Evolutionary conservation across 352 stramenopile species (phyloP), one percentile per base, ranked within the genome.

Genomic region (Phytophthora colocasiae): DNA sequence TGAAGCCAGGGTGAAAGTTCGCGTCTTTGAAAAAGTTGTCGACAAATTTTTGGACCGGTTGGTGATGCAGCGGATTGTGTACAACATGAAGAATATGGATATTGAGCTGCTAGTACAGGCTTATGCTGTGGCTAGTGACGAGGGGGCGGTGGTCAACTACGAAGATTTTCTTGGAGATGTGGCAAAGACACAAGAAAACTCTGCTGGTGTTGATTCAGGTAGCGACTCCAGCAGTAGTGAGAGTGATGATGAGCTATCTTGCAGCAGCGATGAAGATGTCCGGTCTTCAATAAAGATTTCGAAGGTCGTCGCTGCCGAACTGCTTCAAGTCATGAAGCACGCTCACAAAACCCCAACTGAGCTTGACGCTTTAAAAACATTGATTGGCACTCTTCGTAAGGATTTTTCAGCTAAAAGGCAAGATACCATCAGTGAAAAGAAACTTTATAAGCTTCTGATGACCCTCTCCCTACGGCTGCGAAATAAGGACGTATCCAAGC

Each of bases 31-130:
- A 31, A 91, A 90, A 26, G 75, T 92, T 38, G 62, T 94, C 2
- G 79, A 94, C 55, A 94, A 94, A 48, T 94, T 94, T 36, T 59
- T 94, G 19, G 68, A 75, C 39, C 77, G 76, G 19, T 57, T 92
- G 12, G 73, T 89, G 1, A 76, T 81, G n/a, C 62, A 78, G 40
- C 71, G 69, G 8, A 63, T 91, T 3, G 53, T 79, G 1, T 90
- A 87, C 68, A 85, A 88, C 43, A 92, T 94, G 80, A 74, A 87
- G 6, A 66, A 83, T 43, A 70, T 94, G 63, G 83, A 91, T 48
- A 67, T 80, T 4, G 71, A 84, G 39, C 40, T 81, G 17, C 61
- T 93, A 24, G 61, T 66, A 0, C 49, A 75, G 2, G 32, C 40
- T 14, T 89, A 87, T 52, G 53, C 62, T 27, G 54, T 56, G 27